Base-by-base conservation (phyloP, 176 grass and related monocot species). In the Oryza nivara region DNA sequence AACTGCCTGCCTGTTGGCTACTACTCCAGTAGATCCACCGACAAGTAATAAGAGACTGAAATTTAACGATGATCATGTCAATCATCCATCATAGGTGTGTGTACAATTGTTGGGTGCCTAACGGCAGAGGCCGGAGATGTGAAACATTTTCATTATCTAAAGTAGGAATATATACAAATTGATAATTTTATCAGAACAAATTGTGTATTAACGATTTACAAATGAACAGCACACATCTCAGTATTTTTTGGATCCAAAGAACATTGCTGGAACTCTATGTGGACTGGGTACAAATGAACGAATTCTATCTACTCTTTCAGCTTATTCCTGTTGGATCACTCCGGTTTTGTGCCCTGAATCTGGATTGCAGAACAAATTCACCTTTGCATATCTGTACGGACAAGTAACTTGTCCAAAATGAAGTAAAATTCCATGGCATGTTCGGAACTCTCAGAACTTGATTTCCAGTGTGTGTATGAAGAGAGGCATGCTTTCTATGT, bases 21-120 rank as follows among this genome's bases (percentile, higher is more conserved):
- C 56, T 11, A 47, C 76, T 41, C 30, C 30, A 26, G 49, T 76
- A 87, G 65, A 75, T 87, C 78, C 79, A 77, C 79, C 85, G 79
- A 87, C 85, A 76, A 47, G 61, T 38, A 26, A 35, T 19, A 34
- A 75, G 30, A 32, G 20, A 77, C 48, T 22, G 26, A 28, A 47
- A 7, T 75, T 61, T 35, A 76, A 11, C 17, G 2, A 71, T 15
- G 47, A 71, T 45, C 35, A 56, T 36, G n/a, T 14, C 64, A 56
- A 43, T 10, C 6, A 84, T 52, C 76, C 54, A 79, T 20, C 46
- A 11, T 34, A 47, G 16, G 46, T 19, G 28, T 75, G 7, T 80
- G 34, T 44, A 81, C 47, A 46, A 25, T 6, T 70, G 48, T 1
- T 16, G 4, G 14, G 48, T 16, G 14, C 14, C 48, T 51, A 49